These are phyloP conservation scores for Penicillium hordei DNA, from an alignment of 2,329 filamentous ascomycete species.

Conservation along the genomic window DNA sequence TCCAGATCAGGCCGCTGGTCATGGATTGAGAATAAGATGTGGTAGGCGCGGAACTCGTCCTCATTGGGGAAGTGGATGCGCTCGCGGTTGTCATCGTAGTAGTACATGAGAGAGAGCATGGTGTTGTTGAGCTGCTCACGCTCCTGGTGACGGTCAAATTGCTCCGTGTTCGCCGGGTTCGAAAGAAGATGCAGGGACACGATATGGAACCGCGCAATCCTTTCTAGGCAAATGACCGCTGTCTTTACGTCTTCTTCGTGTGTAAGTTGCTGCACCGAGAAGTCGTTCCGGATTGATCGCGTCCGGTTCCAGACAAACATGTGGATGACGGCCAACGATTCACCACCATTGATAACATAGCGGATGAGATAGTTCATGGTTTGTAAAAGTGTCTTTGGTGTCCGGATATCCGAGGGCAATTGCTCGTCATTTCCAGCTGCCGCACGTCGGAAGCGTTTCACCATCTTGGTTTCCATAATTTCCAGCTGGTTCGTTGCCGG, in stretches of 20 bases:
- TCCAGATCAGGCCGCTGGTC: conserved; percentile 56
- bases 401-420: conserved; percentile 63
- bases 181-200: conserved; percentile 61
- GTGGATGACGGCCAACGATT: conserved; percentile 55
- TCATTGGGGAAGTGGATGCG: conserved; percentile 56
- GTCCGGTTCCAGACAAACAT: conserved; percentile 67
- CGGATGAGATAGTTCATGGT: conserved; percentile 52
- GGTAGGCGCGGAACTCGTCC: conserved; percentile 64
- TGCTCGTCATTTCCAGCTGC: conserved; percentile 64
- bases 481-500: conserved; percentile 36
- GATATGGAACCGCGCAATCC: conserved; percentile 64
- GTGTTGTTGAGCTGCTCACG: conserved; percentile 65
- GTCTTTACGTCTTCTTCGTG: conserved; percentile 56
- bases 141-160: conserved; percentile 60
- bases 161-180: conserved; percentile 50
- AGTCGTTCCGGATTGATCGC: conserved; percentile 64
- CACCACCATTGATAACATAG: conserved; percentile 52
- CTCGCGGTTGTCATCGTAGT: conserved; percentile 57
- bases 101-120: conserved; percentile 60
- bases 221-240: conserved; percentile 61
- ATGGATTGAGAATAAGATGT: conserved; percentile 57
- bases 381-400: conserved; percentile 51
- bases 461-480: conserved; percentile 51
- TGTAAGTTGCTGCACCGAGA: conserved; percentile 61
- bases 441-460: conserved; percentile 63